Percentiles rank a stretch among this genome's conserved stretches.
Conservation (phyloP, 2,329 filamentous ascomycete species). For the Domatiomyces globalis region DNA sequence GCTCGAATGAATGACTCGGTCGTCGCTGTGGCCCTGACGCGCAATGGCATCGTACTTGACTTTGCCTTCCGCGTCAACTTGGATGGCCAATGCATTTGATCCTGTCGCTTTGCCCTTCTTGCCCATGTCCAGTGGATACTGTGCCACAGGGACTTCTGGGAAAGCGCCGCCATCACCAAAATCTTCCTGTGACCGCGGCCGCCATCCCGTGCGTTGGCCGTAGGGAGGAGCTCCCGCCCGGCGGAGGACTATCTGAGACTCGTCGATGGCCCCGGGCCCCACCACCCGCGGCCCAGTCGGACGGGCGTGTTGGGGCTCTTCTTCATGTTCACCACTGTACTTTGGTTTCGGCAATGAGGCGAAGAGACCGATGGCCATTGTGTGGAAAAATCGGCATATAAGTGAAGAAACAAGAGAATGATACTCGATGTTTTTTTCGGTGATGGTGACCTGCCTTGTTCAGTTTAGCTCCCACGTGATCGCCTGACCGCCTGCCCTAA, state of each 20-base stretch:
- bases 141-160: slow-evolving; percentile 81
- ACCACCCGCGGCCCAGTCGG: slow-evolving; percentile 73
- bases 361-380: slow-evolving; percentile 51
- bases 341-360: slow-evolving; percentile 76
- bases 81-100: slow-evolving; percentile 81
- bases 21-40: slow-evolving; percentile 69
- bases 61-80: slow-evolving; percentile 81
- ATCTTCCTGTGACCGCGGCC: slow-evolving; percentile 75
- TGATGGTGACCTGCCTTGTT: too few species aligned
- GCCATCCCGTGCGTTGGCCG: slow-evolving; percentile 76
- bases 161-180: slow-evolving; percentile 95
- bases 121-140: slow-evolving; percentile 94
- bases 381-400: background rate
- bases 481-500: too few species aligned
- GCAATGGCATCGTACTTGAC: slow-evolving; percentile 96
- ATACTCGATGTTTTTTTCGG: too few species aligned
- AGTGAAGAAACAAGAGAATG: too few species aligned
- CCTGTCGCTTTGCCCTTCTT: slow-evolving; percentile 51
- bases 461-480: too few species aligned
- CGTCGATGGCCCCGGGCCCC: slow-evolving; percentile 63
- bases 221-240: slow-evolving; percentile 76
- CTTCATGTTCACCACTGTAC: slow-evolving; percentile 81
- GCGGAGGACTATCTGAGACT: slow-evolving; percentile 71
- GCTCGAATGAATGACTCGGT: slow-evolving; percentile 76
- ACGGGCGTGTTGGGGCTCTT: slow-evolving; percentile 55